phyloP scores from a whole-genome alignment of 2,329 filamentous ascomycete species.

The Penicillium sp. region DNA sequence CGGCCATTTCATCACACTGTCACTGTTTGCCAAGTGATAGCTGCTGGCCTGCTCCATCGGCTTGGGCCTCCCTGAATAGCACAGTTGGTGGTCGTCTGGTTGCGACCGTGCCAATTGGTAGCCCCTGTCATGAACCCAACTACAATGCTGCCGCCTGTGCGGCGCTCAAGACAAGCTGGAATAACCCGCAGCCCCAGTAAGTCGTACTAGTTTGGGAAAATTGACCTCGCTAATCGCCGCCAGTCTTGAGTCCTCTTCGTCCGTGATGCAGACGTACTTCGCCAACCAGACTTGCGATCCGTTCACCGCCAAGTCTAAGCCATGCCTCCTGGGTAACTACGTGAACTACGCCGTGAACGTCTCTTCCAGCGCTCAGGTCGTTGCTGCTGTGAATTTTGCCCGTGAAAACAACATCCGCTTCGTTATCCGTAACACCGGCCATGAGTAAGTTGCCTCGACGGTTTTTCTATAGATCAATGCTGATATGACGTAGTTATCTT shows the following conservation, averaged over 20 bases:
- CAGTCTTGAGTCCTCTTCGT: conserved; percentile 29
- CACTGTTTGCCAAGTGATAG: conserved; percentile 35
- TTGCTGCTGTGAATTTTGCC: conserved; percentile 43
- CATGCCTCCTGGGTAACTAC: conserved; percentile 33
- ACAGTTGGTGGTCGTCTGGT: conserved; percentile 40
- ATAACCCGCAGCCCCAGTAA: conserved; percentile 30
- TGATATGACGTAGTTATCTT: conserved; percentile 26
- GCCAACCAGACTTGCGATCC: conserved; percentile 35
- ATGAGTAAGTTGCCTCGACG: conserved; percentile 30
- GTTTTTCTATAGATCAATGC: neutral
- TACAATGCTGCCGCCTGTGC: conserved; percentile 24
- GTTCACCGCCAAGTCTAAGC: conserved; percentile 22
- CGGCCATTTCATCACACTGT: conserved; percentile 14
- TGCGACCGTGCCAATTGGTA: conserved; percentile 40
- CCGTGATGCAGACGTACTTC: conserved; percentile 35
- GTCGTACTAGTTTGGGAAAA: neutral
- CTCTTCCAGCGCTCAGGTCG: conserved; percentile 28
- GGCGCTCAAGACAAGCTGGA: conserved; percentile 24
- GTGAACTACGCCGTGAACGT: conserved; percentile 38
- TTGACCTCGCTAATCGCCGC: neutral
- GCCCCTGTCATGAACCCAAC: conserved; percentile 35
- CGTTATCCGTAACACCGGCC: conserved; percentile 45
- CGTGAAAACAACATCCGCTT: conserved; percentile 52
- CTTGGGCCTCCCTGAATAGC: conserved; percentile 37
- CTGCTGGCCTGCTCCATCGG: conserved; percentile 38